phyloP scores from a whole-genome alignment of 2,329 filamentous ascomycete species.

The Plenodomus biglobosus region DNA sequence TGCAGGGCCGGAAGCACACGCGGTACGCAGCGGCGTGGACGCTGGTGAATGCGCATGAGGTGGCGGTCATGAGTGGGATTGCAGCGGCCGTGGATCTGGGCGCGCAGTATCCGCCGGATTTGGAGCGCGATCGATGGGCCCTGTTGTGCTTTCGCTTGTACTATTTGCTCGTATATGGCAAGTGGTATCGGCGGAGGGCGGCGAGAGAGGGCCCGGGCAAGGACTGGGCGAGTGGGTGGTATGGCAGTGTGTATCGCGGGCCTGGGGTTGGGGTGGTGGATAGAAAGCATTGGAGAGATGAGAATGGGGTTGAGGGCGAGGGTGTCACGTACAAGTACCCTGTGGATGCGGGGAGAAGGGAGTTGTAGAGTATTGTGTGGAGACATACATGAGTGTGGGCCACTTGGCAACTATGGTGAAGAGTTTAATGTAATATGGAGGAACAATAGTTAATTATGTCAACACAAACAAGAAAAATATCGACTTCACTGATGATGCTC shows the following conservation, averaged over 20 bases:
- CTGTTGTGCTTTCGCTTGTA: slow-evolving; percentile 63
- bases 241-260: slow-evolving; percentile 62
- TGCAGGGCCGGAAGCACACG: slow-evolving; percentile 66
- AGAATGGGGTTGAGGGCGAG: slow-evolving; percentile 37
- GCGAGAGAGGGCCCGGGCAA: slow-evolving; percentile 53
- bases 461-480: too few relatives aligned
- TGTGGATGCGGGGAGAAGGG: slow-evolving; percentile 16
- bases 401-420: too few relatives aligned
- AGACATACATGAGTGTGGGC: too few relatives aligned
- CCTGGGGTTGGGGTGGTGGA: slow-evolving; percentile 59
- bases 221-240: slow-evolving; percentile 59
- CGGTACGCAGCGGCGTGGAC: slow-evolving; percentile 69
- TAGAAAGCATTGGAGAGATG: slow-evolving; percentile 57
- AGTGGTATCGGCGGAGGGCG: slow-evolving; percentile 57
- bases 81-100: slow-evolving; percentile 70
- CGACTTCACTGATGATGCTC: too few relatives aligned
- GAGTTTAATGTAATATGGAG: too few relatives aligned
- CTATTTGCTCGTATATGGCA: slow-evolving; percentile 62
- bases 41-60: slow-evolving; percentile 68
- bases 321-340: slow-evolving; percentile 9
- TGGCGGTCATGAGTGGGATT: slow-evolving; percentile 70
- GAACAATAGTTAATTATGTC: too few relatives aligned
- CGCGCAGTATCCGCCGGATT: slow-evolving; percentile 62
- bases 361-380: not conserved
- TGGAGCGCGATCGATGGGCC: slow-evolving; percentile 64